Evolutionary conservation across 805 yeast genomes (phyloP), one percentile per base, ranked within the genome.

Genomic region (Zygoascus ofunaensis): DNA sequence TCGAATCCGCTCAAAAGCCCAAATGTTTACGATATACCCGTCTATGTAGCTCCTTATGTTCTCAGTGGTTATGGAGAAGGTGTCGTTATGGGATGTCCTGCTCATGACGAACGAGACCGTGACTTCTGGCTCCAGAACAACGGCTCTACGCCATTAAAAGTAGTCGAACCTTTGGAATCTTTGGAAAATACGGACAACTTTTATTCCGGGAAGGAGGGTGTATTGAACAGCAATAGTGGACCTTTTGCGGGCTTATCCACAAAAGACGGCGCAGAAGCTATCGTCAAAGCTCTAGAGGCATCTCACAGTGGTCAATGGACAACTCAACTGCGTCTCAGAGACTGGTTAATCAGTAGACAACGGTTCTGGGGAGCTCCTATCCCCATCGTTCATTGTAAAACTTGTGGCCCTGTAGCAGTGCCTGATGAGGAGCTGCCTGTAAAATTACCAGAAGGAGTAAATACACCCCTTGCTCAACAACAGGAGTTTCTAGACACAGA

Each of bases 281-380:
- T 86, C 21, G 59, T 72, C 0, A 52, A 64, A 0, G 58, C 64
- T 10, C 63, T 87, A n/a, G 61, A 57, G 15, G 40, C 52, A 0
- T 40, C 23, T 4, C 62, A 63, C 0, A 34, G 61, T 1, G 96
- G 90, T 0, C 51, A 62, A 1, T 46, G 53, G 2, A 67, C 74
- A 3, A 70, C 72, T 0, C 79, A 79, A 50, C 81, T 71, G 55
- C 74, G 80, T 51, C 66, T 92, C 23, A 73, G 97, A 53, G 98
- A 92, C 59, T 92, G 98, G 98, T 72, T 92, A 22, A 82, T 92
- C 39, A 82, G 94, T 56, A 76, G 98, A 58, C 98, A 92, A 62
- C 68, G 98, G 48, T 90, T 83, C 62, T 92, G 98, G 98, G 98
- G 98, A 21, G 92, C 97, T 0, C 98, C 98, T 2, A 92, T 92